phyloP scores from a whole-genome alignment of 73 alveolate genomes.

The Durusdinium trenchii region DNA sequence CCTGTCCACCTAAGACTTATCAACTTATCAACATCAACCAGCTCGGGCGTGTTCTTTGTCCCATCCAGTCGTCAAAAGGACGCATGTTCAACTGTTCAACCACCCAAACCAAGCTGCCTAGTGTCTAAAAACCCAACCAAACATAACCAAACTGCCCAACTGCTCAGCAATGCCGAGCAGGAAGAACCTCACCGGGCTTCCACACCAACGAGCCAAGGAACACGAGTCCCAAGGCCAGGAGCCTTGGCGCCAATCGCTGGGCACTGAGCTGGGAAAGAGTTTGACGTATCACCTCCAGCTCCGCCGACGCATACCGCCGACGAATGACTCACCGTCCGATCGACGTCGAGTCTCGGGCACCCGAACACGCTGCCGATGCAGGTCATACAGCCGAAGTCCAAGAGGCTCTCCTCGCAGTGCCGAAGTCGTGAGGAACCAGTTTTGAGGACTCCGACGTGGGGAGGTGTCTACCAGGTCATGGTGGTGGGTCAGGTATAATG shows the following conservation, averaged over 20 bases:
- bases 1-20: too few relatives aligned
- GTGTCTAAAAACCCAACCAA: too few relatives aligned
- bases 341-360: background rate
- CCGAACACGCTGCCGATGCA: slow-evolving; percentile 66
- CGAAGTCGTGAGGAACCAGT: too few relatives aligned
- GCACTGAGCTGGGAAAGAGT: background rate
- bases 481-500: too few relatives aligned
- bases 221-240: slow-evolving; percentile 58
- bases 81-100: too few relatives aligned
- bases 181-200: background rate
- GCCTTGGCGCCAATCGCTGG: background rate
- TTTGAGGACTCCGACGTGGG: too few relatives aligned
- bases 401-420: slow-evolving; percentile 67
- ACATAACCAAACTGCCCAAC: background rate
- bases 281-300: background rate
- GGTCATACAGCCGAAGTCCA: slow-evolving; percentile 82
- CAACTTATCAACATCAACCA: too few relatives aligned
- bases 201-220: slow-evolving; percentile 42
- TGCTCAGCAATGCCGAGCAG: background rate
- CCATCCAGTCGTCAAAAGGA: too few relatives aligned
- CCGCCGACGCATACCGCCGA: background rate
- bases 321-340: background rate
- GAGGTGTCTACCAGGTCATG: too few relatives aligned
- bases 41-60: too few relatives aligned
- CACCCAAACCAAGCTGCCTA: too few relatives aligned